Base-by-base conservation (phyloP, 1,284 basidiomycete genomes). In the Coniferiporia sulphurascens region DNA sequence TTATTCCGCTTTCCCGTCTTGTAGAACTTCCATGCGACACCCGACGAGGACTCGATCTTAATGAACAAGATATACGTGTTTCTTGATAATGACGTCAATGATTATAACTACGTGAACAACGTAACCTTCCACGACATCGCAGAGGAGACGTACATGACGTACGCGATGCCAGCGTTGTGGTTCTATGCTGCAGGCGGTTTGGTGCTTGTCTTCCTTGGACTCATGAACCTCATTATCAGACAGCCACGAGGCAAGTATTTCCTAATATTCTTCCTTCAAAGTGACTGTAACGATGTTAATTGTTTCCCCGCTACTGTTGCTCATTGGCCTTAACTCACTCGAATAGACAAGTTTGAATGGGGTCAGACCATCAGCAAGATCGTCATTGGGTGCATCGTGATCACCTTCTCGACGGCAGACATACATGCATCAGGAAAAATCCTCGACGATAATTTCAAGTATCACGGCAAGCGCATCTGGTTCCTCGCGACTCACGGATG, bases 141-240 rank as follows among this genome's bases (percentile, higher is more conserved):
- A 17, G 44, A 55, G 21, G 41, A 50, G 27, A 48, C 58, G 15
- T 38, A 58, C 13, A 58, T 49, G 15, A 32, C 56, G 27, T 54
- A 55, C 36, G 60, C 60, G 46, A 58, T 51, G 13, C 60, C 60
- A 21, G 60, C 60, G 2, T 36, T 62, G 19, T 62, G 60, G 60
- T 62, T 62, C n/a, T 62, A 49, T 34, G 60, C 52, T 4, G 56
- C 60, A 7, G 60, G 60, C 10, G 60, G 58, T 9, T 27, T 41
- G 32, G 21, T 59, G 3, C 52, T 59, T n/a, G 34, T 59, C 35
- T n/a, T 46, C 4, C 52, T 55, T 5, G 41, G 17, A 13, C 13
- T 62, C 9, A 57, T 57, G 34, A 36, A 36, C 34, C 36, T 61
- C 22, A 49, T 61, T 36, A 61, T 52, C n/a, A 43, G 45, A 13